Evolutionary conservation across 352 stramenopile species (phyloP).

Genomic region (Globisporangium cylindrosporum): DNA sequence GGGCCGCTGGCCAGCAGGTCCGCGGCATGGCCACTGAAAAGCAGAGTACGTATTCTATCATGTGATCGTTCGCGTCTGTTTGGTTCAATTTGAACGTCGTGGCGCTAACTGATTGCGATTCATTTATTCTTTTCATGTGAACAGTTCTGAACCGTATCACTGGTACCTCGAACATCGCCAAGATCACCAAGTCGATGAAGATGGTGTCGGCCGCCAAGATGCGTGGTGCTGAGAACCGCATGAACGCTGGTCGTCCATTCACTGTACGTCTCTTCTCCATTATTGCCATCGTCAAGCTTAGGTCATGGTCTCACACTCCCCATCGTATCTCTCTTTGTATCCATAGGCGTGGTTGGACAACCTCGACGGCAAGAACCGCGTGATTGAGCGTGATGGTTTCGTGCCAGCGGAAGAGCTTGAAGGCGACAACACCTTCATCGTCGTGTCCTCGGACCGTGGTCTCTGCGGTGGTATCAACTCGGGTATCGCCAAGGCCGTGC

Average conservation of each 20-base stretch:
- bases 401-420: conserved; percentile 82
- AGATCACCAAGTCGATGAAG: conserved; percentile 99
- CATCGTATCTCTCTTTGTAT: not conserved
- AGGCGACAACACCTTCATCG: conserved; percentile 90
- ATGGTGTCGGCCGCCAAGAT: conserved; percentile 99
- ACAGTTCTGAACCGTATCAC: conserved; percentile 94
- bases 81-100: not conserved
- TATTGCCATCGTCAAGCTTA: not conserved
- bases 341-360: conserved; percentile 74
- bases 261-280: conserved; percentile 21
- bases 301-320: not conserved
- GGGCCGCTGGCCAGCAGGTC: conserved; percentile 63
- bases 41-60: conserved; percentile 81
- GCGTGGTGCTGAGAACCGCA: conserved; percentile 93
- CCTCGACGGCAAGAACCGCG: conserved; percentile 60
- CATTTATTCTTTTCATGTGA: conserved; percentile 1
- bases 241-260: conserved; percentile 85
- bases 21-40: conserved; percentile 99
- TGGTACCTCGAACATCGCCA: conserved; percentile 99
- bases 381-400: conserved; percentile 88
- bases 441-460: conserved; percentile 97
- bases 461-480: conserved; percentile 99
- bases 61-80: not conserved
- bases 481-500: conserved; percentile 91
- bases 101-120: not conserved